Percentiles rank a stretch among this genome's conserved stretches.
Conservation (phyloP, 805 yeast species). For the Kazachstania kunashirensis region DNA sequence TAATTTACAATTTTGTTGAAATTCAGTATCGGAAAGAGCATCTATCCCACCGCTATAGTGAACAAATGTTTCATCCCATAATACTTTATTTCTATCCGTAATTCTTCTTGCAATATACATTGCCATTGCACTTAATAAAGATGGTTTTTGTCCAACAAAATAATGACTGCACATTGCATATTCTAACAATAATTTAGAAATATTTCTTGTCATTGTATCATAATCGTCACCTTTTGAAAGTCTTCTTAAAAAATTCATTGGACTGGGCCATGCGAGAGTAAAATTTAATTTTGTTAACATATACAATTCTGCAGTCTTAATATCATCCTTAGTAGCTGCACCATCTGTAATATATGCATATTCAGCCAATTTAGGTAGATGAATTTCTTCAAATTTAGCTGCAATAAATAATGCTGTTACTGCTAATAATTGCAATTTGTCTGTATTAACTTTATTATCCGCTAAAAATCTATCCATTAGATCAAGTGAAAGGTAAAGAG, state of each 20-base stretch:
- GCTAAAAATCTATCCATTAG: conserved; percentile 83
- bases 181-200: conserved; percentile 78
- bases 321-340: conserved; percentile 69
- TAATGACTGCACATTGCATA: conserved; percentile 65
- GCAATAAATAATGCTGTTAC: conserved; percentile 81
- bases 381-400: conserved; percentile 89
- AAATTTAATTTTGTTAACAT: conserved; percentile 64
- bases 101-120: conserved; percentile 75
- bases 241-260: conserved; percentile 80
- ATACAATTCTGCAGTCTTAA: conserved; percentile 72
- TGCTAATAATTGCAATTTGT: conserved; percentile 74
- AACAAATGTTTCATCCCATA: conserved; percentile 20
- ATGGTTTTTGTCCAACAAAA: conserved; percentile 65
- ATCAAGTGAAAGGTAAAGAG: conserved; percentile 72
- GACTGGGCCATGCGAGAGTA: conserved; percentile 76
- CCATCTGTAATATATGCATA: conserved; percentile 86
- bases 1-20: conserved; percentile 18
- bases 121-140: conserved; percentile 76
- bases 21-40: conserved; percentile 13
- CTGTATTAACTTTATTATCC: conserved; percentile 61
- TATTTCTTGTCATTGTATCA: conserved; percentile 71
- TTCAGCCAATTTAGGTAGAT: conserved; percentile 73
- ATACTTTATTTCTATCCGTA: conserved; percentile 16
- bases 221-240: conserved; percentile 87
- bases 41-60: conserved; percentile 25